A percentile compares a stretch with the other conserved stretches of the same genome.
Conservation (phyloP, 2,329 filamentous ascomycete species). For the Canariomyces notabilis region DNA sequence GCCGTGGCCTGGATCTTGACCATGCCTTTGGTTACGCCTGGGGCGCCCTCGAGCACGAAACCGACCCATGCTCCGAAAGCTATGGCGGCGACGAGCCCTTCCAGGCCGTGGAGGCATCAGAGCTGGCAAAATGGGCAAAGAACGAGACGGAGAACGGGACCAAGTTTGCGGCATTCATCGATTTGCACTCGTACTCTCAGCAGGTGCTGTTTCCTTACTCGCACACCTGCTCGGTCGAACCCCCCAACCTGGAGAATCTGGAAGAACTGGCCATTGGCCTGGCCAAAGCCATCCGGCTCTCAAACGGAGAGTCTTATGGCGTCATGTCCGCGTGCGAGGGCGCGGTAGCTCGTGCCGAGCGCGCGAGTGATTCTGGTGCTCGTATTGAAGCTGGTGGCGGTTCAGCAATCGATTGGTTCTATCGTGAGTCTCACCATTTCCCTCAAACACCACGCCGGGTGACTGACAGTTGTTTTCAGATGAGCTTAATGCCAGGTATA, state of each 20-base stretch:
- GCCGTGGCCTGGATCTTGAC: slow-evolving; percentile 83
- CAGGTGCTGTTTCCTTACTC: slow-evolving; percentile 90
- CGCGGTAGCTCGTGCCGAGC: slow-evolving; percentile 45
- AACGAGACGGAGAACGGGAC: slow-evolving; percentile 70
- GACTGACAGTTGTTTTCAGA: slow-evolving; percentile 37
- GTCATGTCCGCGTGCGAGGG: slow-evolving; percentile 85
- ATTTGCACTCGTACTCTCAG: slow-evolving; percentile 93
- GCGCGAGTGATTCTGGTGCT: slow-evolving; percentile 25
- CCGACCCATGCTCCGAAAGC: slow-evolving; percentile 85
- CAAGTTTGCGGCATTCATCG: slow-evolving; percentile 77
- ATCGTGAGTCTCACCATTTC: slow-evolving; percentile 41
- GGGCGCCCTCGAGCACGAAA: slow-evolving; percentile 61
- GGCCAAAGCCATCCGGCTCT: slow-evolving; percentile 81
- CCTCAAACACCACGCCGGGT: neutral
- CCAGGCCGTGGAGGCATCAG: slow-evolving; percentile 71
- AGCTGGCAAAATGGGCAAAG: slow-evolving; percentile 74
- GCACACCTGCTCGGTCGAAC: slow-evolving; percentile 71
- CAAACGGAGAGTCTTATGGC: slow-evolving; percentile 68
- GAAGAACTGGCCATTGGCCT: slow-evolving; percentile 85
- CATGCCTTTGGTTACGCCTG: slow-evolving; percentile 81
- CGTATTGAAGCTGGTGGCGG: slow-evolving; percentile 73
- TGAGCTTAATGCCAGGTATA: slow-evolving; percentile 72
- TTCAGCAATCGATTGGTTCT: slow-evolving; percentile 91
- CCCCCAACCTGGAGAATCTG: slow-evolving; percentile 85
- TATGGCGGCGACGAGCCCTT: slow-evolving; percentile 82